phyloP scores from a whole-genome alignment of 768 basidiomycete genomes.

The Xerocomus spinulosus region DNA sequence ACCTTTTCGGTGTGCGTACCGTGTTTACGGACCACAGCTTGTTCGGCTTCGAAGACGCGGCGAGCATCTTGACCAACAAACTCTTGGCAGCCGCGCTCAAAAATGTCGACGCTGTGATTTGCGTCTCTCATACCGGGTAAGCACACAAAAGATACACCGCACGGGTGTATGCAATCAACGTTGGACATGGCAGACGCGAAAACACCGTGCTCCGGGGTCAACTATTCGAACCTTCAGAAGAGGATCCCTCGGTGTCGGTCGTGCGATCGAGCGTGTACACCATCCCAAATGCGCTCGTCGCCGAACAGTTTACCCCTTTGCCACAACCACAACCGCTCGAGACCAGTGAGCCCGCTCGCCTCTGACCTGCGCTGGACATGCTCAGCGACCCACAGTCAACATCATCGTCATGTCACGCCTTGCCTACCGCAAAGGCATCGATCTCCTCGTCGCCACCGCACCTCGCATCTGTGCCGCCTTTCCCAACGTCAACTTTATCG shows the following conservation, averaged over 20 bases:
- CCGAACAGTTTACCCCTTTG: conserved; percentile 78
- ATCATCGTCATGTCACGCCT: conserved; percentile 88
- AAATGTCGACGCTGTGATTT: conserved; percentile 92
- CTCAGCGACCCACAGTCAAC: conserved; percentile 52
- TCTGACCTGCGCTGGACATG: not conserved
- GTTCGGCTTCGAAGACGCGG: conserved; percentile 96
- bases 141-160: conserved; percentile 12
- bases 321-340: conserved; percentile 41
- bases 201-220: conserved; percentile 90
- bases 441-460: conserved; percentile 87
- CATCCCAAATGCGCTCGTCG: conserved; percentile 88
- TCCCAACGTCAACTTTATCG: conserved; percentile 82
- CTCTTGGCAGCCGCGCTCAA: conserved; percentile 79
- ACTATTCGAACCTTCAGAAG: conserved; percentile 52
- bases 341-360: conserved; percentile 44
- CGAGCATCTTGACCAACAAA: conserved; percentile 96
- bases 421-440: conserved; percentile 94
- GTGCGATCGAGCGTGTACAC: conserved; percentile 72
- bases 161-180: not conserved
- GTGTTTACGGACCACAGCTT: conserved; percentile 97
- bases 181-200: conserved; percentile 64
- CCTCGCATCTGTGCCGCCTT: conserved; percentile 84
- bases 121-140: conserved; percentile 95
- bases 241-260: conserved; percentile 40
- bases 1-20: conserved; percentile 80